phyloP scores from a whole-genome alignment of 73 alveolate genomes.

The Symbiodinium natans region DNA sequence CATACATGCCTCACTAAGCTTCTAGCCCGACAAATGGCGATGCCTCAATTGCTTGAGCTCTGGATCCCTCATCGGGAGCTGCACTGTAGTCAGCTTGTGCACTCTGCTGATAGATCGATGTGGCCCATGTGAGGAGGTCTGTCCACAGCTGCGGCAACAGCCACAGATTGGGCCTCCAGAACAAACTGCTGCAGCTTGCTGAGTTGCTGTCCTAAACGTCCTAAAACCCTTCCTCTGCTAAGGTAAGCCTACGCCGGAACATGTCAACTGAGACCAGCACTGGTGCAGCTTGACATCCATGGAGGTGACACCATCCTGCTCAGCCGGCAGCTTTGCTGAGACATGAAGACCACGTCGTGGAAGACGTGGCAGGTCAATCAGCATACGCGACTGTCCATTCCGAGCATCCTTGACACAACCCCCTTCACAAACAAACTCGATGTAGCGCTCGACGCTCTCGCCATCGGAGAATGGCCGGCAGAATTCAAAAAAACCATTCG shows the following conservation, averaged over 20 bases:
- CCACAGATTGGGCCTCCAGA: slow-evolving; percentile 90
- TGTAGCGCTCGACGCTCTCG: slow-evolving; percentile 42
- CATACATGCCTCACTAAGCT: too few species aligned
- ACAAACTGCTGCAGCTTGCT: too few species aligned
- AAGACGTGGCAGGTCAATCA: slow-evolving; percentile 64
- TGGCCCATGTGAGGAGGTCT: slow-evolving; percentile 58
- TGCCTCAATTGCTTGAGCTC: slow-evolving; percentile 28
- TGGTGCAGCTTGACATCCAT: slow-evolving; percentile 6
- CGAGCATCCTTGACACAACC: slow-evolving; percentile 70
- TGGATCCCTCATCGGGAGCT: background rate
- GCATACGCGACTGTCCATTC: background rate
- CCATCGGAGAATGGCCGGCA: slow-evolving; percentile 15
- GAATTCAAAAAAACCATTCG: slow-evolving; percentile 26
- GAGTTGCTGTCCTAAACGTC: too few species aligned
- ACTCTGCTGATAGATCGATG: slow-evolving; percentile 72
- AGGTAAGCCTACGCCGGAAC: too few species aligned
- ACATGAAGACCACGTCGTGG: background rate
- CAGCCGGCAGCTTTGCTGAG: slow-evolving; percentile 35
- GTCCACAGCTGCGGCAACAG: slow-evolving; percentile 85
- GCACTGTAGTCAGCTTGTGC: slow-evolving; percentile 43
- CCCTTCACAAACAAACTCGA: slow-evolving; percentile 31
- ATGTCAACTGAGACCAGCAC: too few species aligned
- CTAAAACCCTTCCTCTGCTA: too few species aligned
- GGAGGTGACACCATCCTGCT: background rate
- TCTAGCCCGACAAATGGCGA: too few species aligned